phyloP scores from a whole-genome alignment of 2,329 filamentous ascomycete species.

The Phaeosphaeriaceae sp. region DNA sequence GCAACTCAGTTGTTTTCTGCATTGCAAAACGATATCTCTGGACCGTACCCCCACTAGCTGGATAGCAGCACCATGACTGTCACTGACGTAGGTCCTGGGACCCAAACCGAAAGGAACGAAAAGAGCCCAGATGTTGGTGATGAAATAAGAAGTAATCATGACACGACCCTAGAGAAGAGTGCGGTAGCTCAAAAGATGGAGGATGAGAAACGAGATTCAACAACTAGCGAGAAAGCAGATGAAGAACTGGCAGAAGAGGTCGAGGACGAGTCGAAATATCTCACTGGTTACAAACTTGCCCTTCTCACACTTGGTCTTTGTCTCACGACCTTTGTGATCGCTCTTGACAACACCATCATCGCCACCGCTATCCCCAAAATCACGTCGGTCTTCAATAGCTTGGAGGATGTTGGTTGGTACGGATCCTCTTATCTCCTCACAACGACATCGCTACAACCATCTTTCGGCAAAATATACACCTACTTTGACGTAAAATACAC shows the following conservation, averaged over 20 bases:
- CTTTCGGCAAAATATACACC: constrained; percentile 64
- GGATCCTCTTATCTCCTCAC: constrained; percentile 54
- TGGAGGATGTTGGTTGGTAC: constrained; percentile 53
- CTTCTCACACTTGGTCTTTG: constrained; percentile 45
- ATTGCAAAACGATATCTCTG: too few relatives aligned
- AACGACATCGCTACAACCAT: constrained; percentile 52
- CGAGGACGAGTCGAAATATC: constrained; percentile 48
- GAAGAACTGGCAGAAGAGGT: constrained; percentile 11
- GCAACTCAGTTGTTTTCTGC: too few relatives aligned
- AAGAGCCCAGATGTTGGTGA: too few relatives aligned
- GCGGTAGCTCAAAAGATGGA: too few relatives aligned
- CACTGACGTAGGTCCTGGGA: too few relatives aligned
- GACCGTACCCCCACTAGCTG: too few relatives aligned
- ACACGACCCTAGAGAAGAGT: too few relatives aligned
- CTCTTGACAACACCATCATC: constrained; percentile 51
- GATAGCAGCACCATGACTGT: too few relatives aligned
- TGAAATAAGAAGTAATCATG: too few relatives aligned
- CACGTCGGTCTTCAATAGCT: constrained; percentile 49
- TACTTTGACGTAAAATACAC: constrained; percentile 61
- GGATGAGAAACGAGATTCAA: too few relatives aligned
- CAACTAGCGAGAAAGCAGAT: neutral
- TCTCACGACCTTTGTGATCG: constrained; percentile 46
- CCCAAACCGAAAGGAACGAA: too few relatives aligned
- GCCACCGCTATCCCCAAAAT: constrained; percentile 50
- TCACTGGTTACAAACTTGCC: constrained; percentile 40